phyloP scores from a whole-genome alignment of 257 asterid species.

The Solanum pennellii region DNA sequence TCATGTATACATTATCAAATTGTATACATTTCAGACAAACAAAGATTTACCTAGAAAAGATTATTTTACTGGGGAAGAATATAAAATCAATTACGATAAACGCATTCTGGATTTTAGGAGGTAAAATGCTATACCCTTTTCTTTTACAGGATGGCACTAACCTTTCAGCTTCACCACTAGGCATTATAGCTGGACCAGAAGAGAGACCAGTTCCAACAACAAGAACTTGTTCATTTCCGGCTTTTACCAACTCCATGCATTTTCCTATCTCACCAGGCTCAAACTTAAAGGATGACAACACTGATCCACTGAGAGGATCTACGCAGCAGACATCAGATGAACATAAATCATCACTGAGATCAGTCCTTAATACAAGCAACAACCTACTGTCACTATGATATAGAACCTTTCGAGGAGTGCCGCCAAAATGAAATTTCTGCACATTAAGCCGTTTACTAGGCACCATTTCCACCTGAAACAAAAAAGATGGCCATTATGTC shows the following conservation, averaged over 20 bases:
- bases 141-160: not conserved
- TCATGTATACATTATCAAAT: not conserved
- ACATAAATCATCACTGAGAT: conserved; percentile 51
- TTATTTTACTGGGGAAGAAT: not conserved
- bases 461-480: conserved; percentile 88
- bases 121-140: not conserved
- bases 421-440: conserved; percentile 91
- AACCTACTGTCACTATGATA: conserved; percentile 74
- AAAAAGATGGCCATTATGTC: not conserved
- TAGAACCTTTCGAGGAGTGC: conserved; percentile 87
- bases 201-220: conserved; percentile 90
- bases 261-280: conserved; percentile 90
- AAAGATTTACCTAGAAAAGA: not conserved
- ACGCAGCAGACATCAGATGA: conserved; percentile 89
- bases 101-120: not conserved
- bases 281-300: conserved; percentile 70
- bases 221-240: conserved; percentile 66
- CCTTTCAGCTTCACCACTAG: conserved; percentile 99
- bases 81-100: not conserved
- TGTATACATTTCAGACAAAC: not conserved
- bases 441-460: conserved; percentile 96
- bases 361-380: conserved; percentile 86
- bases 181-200: conserved; percentile 89
- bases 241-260: conserved; percentile 90
- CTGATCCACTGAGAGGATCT: conserved; percentile 82